Conservation (phyloP, 179 eudicot genomes). For the Dionaea muscipula region DNA sequence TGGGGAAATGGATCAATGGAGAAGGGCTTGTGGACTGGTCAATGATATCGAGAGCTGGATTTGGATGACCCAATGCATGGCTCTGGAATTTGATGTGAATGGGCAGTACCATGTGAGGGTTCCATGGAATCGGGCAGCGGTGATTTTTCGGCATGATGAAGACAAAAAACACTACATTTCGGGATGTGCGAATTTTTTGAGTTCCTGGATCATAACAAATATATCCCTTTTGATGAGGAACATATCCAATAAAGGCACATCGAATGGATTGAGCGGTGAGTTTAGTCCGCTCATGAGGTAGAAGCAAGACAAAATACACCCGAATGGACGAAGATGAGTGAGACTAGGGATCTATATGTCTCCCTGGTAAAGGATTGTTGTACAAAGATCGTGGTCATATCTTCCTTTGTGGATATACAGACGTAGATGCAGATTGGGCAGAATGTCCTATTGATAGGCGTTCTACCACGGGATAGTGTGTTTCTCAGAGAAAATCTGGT, state of each 20-base stretch:
- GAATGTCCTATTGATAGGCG: no score
- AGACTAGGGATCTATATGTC: not conserved
- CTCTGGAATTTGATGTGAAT: not conserved
- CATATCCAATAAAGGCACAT: slow-evolving; percentile 8
- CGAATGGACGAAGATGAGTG: not conserved
- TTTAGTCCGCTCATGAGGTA: not conserved
- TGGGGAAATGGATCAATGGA: no score
- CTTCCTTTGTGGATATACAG: no score
- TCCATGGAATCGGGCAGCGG: not conserved
- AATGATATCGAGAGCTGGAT: no score
- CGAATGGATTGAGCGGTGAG: not conserved
- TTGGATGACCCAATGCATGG: no score
- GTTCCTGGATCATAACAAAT: slow-evolving; percentile 3
- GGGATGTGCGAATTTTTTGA: not conserved
- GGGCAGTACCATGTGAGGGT: not conserved
- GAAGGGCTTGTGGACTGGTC: no score
- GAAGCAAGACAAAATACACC: no score
- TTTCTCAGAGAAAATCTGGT: no score
- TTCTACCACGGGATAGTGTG: no score
- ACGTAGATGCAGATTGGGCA: no score
- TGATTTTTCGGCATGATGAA: not conserved
- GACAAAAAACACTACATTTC: slow-evolving; percentile 2
- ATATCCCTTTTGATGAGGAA: not conserved
- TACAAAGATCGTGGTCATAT: no score
- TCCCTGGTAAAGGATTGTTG: no score